Conservation (phyloP, 1,284 basidiomycete species). For the Cryptococcus hybrid region DNA sequence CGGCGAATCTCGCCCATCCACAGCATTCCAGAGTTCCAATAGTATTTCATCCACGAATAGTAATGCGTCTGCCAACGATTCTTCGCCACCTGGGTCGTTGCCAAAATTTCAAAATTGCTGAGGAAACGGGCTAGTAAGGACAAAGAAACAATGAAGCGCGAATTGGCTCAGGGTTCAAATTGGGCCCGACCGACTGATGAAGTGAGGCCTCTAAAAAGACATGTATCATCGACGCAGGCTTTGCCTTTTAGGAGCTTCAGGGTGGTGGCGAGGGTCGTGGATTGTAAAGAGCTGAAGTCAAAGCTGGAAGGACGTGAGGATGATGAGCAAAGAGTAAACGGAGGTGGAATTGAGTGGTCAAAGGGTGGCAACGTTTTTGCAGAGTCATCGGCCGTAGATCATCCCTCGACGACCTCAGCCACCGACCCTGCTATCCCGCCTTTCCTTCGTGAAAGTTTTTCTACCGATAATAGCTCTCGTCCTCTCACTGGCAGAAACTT, state of each 20-base stretch:
- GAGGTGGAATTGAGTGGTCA: conserved; percentile 6
- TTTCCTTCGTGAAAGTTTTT: not conserved
- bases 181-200: not conserved
- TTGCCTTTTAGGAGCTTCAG: conserved; percentile 48
- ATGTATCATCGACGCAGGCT: conserved; percentile 19
- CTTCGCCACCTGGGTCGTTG: conserved; percentile 15
- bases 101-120: conserved; percentile 41
- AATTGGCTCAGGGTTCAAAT: not conserved
- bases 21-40: not conserved
- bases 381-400: not conserved
- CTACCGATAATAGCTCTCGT: not conserved
- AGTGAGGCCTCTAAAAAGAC: not conserved
- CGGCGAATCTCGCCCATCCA: conserved; percentile 9
- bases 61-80: not conserved
- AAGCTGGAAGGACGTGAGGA: conserved; percentile 2
- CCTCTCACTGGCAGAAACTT: conserved; percentile 35
- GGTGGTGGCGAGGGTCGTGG: conserved; percentile 45
- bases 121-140: conserved; percentile 35
- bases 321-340: not conserved
- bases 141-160: conserved; percentile 18
- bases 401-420: not conserved
- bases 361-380: conserved; percentile 5
- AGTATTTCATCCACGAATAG: conserved; percentile 5
- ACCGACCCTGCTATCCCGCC: conserved; percentile 3
- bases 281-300: conserved; percentile 38